Base-by-base conservation (phyloP, 2,329 filamentous ascomycete genomes). In the Diaporthe citrichinensis region DNA sequence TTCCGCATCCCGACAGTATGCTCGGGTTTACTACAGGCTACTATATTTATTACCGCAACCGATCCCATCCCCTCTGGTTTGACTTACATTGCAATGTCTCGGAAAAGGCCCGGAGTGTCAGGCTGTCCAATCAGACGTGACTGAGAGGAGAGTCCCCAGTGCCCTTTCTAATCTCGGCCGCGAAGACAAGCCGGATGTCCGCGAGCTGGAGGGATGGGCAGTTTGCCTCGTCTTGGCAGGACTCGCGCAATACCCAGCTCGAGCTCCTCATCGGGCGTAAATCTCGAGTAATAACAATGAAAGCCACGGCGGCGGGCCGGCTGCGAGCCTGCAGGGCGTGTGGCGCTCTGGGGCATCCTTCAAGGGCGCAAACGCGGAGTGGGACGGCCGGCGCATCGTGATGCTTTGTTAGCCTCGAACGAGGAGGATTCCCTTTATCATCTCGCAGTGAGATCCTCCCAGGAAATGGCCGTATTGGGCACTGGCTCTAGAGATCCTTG, bases 371-470 rank as follows among this genome's bases (percentile, higher is more conserved):
- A 31, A 34, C 41, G 61, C 58, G 58, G 9, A 62, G 39, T 65
- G 59, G 59, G 59, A 62, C 59, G 25, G 34, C 23, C 36, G 14
- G 39, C 9, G 15, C 23, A 44, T 7, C 39, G 39, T 20, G 59
- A 31, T 65, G 39, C 36, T 46, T 46, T 53, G 36, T 53, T 53
- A 69, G 65, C 23, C 65, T 55, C 62, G 46, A 53, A 28, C 46
- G 65, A 69, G n/a, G 65, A 69, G 65, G 65, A 69, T 55, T 39
- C 49, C 41, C 46, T 41, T 55, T 41, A 55, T 69, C 65, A 69
- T 25, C 15, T 67, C 49, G 49, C 23, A 9, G 23, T 41, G 31
- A 12, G 65, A 69, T 69, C 34, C 65, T 55, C 65, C 46, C 23
- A 41, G 65, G 2, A 17, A 28, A 23, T 41, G 15, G 65, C 65